These are phyloP conservation scores for Fusarium duplospermum DNA, from an alignment of 2,329 filamentous ascomycete species.

Conservation along the genomic window DNA sequence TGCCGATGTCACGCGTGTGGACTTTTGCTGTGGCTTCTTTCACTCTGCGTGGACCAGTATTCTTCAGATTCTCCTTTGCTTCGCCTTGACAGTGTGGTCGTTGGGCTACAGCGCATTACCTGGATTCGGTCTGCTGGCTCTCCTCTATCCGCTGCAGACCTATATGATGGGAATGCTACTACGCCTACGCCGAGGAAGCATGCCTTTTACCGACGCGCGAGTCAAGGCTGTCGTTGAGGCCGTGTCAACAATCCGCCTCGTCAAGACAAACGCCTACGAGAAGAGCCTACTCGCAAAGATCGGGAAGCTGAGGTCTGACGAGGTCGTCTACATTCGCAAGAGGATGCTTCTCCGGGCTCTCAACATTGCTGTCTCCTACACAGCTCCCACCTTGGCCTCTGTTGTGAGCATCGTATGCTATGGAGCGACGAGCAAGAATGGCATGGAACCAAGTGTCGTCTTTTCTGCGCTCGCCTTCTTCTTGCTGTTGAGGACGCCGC, in stretches of 20 bases:
- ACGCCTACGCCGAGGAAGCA: conserved; percentile 19
- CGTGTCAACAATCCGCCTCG: conserved; percentile 12
- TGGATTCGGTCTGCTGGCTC: conserved; percentile 11
- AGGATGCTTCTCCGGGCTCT: conserved; percentile 27
- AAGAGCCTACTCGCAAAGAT: conserved; percentile 24
- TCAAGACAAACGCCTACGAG: conserved; percentile 29
- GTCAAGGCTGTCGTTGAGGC: conserved; percentile 26
- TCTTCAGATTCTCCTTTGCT: conserved; percentile 46
- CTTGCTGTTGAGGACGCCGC: conserved; percentile 15
- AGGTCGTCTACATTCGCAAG: conserved; percentile 24
- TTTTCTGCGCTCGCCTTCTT: conserved; percentile 21
- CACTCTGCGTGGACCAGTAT: conserved; percentile 48
- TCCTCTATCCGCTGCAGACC: conserved; percentile 25
- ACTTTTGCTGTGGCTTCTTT: conserved; percentile 49
- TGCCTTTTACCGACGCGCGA: conserved; percentile 20
- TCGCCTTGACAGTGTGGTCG: conserved; percentile 35
- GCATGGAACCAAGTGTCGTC: conserved; percentile 19
- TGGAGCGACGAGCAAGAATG: conserved; percentile 14
- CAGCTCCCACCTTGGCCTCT: conserved; percentile 13
- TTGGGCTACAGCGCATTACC: conserved; percentile 25
- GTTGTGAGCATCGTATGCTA: conserved; percentile 28
- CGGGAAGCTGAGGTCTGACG: conserved; percentile 19
- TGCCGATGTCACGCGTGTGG: conserved; percentile 47
- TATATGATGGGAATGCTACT: conserved; percentile 23
- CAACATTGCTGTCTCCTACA: conserved; percentile 24